These are phyloP conservation scores for Ampelomyces quisqualis DNA, from an alignment of 2,329 filamentous ascomycete species.

Conservation along the genomic window DNA sequence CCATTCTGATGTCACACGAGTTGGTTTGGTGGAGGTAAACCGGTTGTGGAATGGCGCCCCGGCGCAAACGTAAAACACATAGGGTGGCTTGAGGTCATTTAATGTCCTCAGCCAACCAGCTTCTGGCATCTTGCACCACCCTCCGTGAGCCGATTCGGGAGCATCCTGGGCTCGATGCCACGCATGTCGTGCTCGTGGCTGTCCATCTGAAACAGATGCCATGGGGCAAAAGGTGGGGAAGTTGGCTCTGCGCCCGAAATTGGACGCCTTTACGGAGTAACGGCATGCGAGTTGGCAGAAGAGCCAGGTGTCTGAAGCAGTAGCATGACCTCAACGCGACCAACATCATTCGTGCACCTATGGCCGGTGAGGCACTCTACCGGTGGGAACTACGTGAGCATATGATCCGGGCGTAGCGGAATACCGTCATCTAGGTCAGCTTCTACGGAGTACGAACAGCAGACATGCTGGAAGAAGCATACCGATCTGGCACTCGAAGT, in stretches of 20 bases:
- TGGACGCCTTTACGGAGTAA: neutral
- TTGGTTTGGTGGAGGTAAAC: constrained; percentile 14
- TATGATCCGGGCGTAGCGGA: too few relatives aligned
- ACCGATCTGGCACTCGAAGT: neutral
- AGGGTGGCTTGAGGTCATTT: constrained; percentile 22
- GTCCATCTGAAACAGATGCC: constrained; percentile 1
- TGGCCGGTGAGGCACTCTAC: too few relatives aligned
- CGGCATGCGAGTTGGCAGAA: neutral
- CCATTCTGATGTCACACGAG: constrained; percentile 34
- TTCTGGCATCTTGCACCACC: constrained; percentile 10
- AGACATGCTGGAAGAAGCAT: neutral
- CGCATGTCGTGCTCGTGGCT: constrained; percentile 3
- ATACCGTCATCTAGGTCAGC: too few relatives aligned
- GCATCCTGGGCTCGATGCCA: constrained; percentile 2
- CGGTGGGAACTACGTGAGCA: too few relatives aligned
- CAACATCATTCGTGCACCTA: neutral
- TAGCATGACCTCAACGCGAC: neutral
- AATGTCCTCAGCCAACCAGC: constrained; percentile 19
- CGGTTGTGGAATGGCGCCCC: constrained; percentile 20
- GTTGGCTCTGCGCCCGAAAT: neutral
- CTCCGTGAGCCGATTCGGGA: constrained; percentile 1
- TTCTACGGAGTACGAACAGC: too few relatives aligned
- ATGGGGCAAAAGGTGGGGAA: constrained; percentile 1
- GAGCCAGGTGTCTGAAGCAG: neutral
- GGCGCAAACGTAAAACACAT: constrained; percentile 13